Evolutionary conservation across 371 early-diverging fungal genomes (phyloP).

Genomic region (Mortierella sp.): DNA sequence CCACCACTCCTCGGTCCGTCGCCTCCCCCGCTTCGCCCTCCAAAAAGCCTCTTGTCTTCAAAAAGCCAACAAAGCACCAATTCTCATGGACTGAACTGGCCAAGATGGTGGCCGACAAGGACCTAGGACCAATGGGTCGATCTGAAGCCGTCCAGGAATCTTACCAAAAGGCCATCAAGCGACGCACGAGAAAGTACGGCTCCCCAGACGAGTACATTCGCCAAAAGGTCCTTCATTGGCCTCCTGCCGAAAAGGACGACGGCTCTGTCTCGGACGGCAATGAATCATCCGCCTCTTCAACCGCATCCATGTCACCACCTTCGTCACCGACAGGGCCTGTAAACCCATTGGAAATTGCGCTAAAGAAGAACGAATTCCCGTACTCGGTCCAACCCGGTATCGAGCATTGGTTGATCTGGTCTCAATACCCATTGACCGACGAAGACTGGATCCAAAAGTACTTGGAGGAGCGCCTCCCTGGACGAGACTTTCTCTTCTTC

Average conservation of each 20-base stretch:
- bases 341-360: constrained; percentile 37
- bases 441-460: constrained; percentile 46
- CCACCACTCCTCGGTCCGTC: not conserved
- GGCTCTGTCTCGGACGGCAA: constrained; percentile 26
- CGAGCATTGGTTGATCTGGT: constrained; percentile 55
- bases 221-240: constrained; percentile 49
- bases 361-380: constrained; percentile 52
- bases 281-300: constrained; percentile 25
- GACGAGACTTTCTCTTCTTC: constrained; percentile 48
- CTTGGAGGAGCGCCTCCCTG: constrained; percentile 48
- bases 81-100: constrained; percentile 42
- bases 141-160: constrained; percentile 42
- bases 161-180: constrained; percentile 45
- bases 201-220: constrained; percentile 51
- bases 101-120: constrained; percentile 42
- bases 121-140: constrained; percentile 42
- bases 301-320: constrained; percentile 19
- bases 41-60: constrained; percentile 43
- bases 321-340: constrained; percentile 45
- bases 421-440: constrained; percentile 32
- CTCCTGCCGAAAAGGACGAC: constrained; percentile 20
- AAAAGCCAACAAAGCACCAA: constrained; percentile 48
- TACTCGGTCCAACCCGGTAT: constrained; percentile 49
- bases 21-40: constrained; percentile 11
- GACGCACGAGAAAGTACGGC: constrained; percentile 40